These are phyloP conservation scores for Schizothecium vesticola DNA, from an alignment of 495 filamentous ascomycete genomes.

Conservation along the genomic window DNA sequence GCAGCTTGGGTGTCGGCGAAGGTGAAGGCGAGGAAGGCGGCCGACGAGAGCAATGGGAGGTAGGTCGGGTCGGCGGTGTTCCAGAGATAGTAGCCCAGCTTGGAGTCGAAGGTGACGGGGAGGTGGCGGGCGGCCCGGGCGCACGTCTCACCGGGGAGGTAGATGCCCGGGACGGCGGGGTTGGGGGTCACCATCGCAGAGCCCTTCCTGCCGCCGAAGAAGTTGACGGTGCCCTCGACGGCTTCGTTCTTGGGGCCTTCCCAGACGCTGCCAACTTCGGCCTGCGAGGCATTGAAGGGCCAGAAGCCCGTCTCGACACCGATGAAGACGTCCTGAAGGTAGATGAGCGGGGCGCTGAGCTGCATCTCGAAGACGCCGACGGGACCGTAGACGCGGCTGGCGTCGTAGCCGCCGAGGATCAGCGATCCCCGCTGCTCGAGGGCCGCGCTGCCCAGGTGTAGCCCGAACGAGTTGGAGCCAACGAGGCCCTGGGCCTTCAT, in stretches of 20 bases:
- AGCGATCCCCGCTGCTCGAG: conserved; percentile 33
- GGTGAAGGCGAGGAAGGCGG: conserved; percentile 46
- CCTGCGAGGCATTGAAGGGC: conserved; percentile 24
- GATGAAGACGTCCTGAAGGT: conserved; percentile 34
- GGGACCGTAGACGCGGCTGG: conserved; percentile 18
- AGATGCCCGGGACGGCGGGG: conserved; percentile 39
- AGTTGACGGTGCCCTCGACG: background rate
- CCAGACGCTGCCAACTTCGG: conserved; percentile 10
- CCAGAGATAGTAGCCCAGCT: conserved; percentile 44
- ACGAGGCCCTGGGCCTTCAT: conserved; percentile 19
- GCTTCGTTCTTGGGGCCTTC: conserved; percentile 18
- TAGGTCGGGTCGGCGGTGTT: conserved; percentile 39
- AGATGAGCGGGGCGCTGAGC: conserved; percentile 4
- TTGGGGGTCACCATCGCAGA: conserved; percentile 22
- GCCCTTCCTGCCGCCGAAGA: conserved; percentile 4
- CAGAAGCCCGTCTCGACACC: conserved; percentile 32
- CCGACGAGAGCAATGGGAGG: conserved; percentile 39
- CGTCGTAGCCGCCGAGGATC: conserved; percentile 46
- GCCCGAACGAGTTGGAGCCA: conserved; percentile 40
- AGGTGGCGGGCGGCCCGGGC: conserved; percentile 37
- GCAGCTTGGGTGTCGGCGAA: conserved; percentile 32
- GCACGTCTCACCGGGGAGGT: conserved; percentile 42
- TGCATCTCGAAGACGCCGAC: conserved; percentile 16
- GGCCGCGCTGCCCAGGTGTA: conserved; percentile 46
- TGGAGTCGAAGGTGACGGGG: conserved; percentile 33